These are phyloP conservation scores for Daldinia concentrica DNA, from an alignment of 495 filamentous ascomycete species.

Conservation along the genomic window DNA sequence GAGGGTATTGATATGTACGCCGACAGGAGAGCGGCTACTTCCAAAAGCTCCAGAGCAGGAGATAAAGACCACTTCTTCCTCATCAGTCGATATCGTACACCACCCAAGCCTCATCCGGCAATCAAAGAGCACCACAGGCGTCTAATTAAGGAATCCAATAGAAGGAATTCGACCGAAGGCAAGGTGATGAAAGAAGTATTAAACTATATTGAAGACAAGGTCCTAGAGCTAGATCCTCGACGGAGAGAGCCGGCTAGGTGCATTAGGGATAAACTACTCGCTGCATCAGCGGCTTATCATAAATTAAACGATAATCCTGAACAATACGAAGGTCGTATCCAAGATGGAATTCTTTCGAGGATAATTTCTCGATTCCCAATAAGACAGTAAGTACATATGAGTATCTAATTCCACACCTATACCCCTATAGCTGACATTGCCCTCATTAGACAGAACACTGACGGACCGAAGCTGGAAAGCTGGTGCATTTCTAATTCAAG, in stretches of 20 bases:
- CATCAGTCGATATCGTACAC: constrained; percentile 19
- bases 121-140: constrained; percentile 41
- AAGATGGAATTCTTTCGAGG: background rate
- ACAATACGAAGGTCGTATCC: background rate
- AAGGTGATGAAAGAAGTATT: constrained; percentile 32
- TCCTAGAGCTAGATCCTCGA: constrained; percentile 30
- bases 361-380: background rate
- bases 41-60: constrained; percentile 28
- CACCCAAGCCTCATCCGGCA: constrained; percentile 38
- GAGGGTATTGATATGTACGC: constrained; percentile 44
- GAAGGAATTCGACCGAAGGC: constrained; percentile 35
- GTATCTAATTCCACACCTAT: background rate
- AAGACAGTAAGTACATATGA: background rate
- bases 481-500: constrained; percentile 20
- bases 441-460: background rate
- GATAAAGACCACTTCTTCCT: constrained; percentile 49
- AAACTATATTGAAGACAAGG: constrained; percentile 35
- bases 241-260: constrained; percentile 26
- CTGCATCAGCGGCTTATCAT: constrained; percentile 8
- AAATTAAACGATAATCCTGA: background rate
- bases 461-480: background rate
- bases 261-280: constrained; percentile 23
- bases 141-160: constrained; percentile 39
- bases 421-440: background rate
- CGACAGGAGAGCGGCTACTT: constrained; percentile 20